Percentiles rank a stretch among this genome's conserved stretches.
phyloP scores from a whole-genome alignment of 2,329 filamentous ascomycete genomes.

The Aspergillus versicolor region DNA sequence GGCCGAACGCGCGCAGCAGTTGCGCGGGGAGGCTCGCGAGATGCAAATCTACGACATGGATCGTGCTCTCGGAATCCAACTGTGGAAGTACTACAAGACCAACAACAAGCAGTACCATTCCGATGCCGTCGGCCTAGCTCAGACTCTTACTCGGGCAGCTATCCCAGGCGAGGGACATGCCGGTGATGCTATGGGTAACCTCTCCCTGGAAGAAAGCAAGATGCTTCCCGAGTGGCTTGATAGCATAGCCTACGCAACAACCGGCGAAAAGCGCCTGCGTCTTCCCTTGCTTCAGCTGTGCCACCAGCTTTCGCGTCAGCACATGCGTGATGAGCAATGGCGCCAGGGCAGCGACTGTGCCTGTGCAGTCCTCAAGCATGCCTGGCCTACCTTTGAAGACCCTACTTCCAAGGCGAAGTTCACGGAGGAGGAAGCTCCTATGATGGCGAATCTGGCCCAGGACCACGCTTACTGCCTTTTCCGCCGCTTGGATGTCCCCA shows the following conservation, averaged over 20 bases:
- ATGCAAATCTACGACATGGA: constrained; percentile 34
- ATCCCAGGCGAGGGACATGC: constrained; percentile 15
- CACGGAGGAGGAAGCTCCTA: constrained; percentile 29
- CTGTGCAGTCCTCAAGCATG: constrained; percentile 32
- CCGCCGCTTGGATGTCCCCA: constrained; percentile 31
- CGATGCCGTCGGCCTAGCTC: constrained; percentile 29
- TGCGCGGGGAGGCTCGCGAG: constrained; percentile 31
- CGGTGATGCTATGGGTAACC: constrained; percentile 20
- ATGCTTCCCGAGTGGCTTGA: constrained; percentile 33
- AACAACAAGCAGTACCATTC: constrained; percentile 29
- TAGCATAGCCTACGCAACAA: constrained; percentile 29
- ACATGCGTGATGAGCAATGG: constrained; percentile 35
- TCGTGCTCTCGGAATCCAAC: constrained; percentile 29
- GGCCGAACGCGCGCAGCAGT: constrained; percentile 30
- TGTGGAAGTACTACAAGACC: constrained; percentile 37
- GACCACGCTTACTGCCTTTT: constrained; percentile 36
- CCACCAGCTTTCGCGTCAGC: constrained; percentile 32
- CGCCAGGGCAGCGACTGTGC: constrained; percentile 26
- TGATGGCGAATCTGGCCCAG: constrained; percentile 32
- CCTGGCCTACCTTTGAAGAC: constrained; percentile 33
- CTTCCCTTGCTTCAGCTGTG: constrained; percentile 29
- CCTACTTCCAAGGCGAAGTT: constrained; percentile 30
- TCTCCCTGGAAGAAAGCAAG: constrained; percentile 28
- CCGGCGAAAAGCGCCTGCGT: constrained; percentile 16
- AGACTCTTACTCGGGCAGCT: constrained; percentile 28